Evolutionary conservation across 768 basidiomycete species (phyloP).

Genomic region (Panaeolus cyanescens): DNA sequence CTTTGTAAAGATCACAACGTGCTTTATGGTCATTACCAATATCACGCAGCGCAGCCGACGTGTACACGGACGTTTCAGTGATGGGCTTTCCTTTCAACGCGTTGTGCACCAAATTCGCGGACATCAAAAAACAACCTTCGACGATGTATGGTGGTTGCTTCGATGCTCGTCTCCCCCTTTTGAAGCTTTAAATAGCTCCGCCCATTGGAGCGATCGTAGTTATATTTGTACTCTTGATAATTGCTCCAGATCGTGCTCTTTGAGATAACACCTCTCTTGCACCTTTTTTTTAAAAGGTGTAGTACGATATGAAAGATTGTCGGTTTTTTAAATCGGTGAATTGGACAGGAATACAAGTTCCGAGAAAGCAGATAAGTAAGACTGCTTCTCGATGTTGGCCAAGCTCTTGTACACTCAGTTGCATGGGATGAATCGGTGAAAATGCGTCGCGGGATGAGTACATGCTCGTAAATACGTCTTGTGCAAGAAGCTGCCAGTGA

Average conservation of each 20-base stretch:
- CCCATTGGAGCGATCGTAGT: background rate
- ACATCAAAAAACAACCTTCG: background rate
- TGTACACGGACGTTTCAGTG: background rate
- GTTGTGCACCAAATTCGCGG: background rate
- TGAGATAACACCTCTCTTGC: background rate
- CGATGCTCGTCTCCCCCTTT: background rate
- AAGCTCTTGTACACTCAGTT: background rate
- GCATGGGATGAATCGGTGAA: background rate
- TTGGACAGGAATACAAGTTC: background rate
- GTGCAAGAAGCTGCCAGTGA: background rate
- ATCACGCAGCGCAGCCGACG: background rate
- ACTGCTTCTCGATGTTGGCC: background rate
- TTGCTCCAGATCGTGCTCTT: background rate
- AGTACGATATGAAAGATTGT: background rate
- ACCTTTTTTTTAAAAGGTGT: background rate
- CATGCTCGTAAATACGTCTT: background rate
- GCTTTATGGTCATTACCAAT: too few relatives aligned
- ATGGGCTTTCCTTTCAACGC: background rate
- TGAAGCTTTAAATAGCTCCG: background rate
- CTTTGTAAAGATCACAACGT: background rate
- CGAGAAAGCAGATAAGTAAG: background rate
- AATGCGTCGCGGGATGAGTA: background rate
- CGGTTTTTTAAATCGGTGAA: background rate
- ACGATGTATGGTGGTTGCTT: background rate
- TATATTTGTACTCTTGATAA: background rate